These are phyloP conservation scores for Phyllostachys edulis DNA, from an alignment of 176 grass and related monocot genomes.

Conservation along the genomic window DNA sequence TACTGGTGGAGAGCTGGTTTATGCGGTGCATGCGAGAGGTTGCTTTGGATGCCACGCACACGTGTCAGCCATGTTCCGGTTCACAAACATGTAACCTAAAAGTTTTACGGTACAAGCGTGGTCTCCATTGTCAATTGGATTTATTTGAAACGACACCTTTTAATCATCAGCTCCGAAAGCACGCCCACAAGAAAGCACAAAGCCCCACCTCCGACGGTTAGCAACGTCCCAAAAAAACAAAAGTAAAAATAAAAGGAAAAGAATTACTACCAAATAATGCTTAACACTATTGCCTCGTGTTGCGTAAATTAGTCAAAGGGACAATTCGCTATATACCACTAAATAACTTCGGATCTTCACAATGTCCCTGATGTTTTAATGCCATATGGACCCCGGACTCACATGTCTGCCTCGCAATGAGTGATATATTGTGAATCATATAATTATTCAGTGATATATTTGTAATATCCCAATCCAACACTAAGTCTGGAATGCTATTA, in stretches of 20 bases:
- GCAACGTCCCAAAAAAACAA: constrained; percentile 32
- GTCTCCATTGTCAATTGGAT: constrained; percentile 2
- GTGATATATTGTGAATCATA: too few species aligned
- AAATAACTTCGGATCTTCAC: too few species aligned
- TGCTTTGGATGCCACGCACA: not conserved
- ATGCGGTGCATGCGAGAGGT: constrained; percentile 4
- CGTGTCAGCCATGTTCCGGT: constrained; percentile 41
- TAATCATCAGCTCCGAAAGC: constrained; percentile 37
- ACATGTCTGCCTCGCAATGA: too few species aligned
- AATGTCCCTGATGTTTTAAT: too few species aligned
- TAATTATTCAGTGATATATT: too few species aligned
- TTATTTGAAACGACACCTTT: not conserved
- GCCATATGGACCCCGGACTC: too few species aligned
- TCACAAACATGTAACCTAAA: constrained; percentile 12
- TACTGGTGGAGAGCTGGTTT: constrained; percentile 29
- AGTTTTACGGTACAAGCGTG: constrained; percentile 17
- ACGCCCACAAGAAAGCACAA: constrained; percentile 14
- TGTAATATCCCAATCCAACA: too few species aligned
- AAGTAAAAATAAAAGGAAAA: not conserved
- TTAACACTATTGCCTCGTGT: not conserved
- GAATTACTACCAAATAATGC: not conserved
- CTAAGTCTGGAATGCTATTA: too few species aligned
- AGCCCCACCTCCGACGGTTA: constrained; percentile 46
- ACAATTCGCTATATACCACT: too few species aligned
- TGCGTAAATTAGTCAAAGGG: not conserved